These are phyloP conservation scores for Hymenochaete sp. DNA, from an alignment of 1,284 basidiomycete genomes.

Conservation along the genomic window DNA sequence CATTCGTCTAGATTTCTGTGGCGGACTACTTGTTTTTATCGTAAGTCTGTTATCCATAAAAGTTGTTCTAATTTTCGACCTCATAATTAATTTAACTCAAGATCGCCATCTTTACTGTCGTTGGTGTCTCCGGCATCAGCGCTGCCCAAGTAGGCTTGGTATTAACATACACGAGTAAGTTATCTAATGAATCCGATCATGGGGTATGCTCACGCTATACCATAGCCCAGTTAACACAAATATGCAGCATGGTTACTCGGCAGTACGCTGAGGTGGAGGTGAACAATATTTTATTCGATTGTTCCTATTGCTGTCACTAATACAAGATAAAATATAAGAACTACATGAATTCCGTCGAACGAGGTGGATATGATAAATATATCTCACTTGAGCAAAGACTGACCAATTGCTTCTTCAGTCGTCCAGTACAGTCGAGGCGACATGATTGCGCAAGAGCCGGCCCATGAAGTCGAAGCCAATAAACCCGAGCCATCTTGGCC, in stretches of 20 bases:
- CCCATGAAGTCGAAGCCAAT: constrained; percentile 46
- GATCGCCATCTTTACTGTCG: constrained; percentile 46
- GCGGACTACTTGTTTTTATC: constrained; percentile 54
- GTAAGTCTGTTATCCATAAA: constrained; percentile 32
- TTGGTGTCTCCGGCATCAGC: constrained; percentile 45
- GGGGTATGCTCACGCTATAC: constrained; percentile 8
- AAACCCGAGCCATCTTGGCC: constrained; percentile 50
- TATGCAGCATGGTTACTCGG: constrained; percentile 48
- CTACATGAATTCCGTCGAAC: constrained; percentile 69
- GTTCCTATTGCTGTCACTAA: constrained; percentile 8
- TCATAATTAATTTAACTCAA: constrained; percentile 19
- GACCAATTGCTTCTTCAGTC: constrained; percentile 28
- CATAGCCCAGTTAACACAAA: constrained; percentile 44
- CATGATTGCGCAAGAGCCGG: constrained; percentile 54
- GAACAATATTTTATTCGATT: constrained; percentile 14
- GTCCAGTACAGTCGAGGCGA: constrained; percentile 51
- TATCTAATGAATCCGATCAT: constrained; percentile 7
- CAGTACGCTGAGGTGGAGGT: constrained; percentile 61
- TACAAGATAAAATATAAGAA: constrained; percentile 33
- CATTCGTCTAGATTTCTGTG: constrained; percentile 68
- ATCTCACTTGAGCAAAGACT: constrained; percentile 12
- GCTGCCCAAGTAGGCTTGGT: constrained; percentile 67
- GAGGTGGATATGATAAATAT: constrained; percentile 34
- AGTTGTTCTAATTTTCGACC: constrained; percentile 2
- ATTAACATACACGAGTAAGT: constrained; percentile 54